Evolutionary conservation across 768 basidiomycete species (phyloP), one percentile per base, ranked within the genome.

Genomic region (Termitomyces sp.): DNA sequence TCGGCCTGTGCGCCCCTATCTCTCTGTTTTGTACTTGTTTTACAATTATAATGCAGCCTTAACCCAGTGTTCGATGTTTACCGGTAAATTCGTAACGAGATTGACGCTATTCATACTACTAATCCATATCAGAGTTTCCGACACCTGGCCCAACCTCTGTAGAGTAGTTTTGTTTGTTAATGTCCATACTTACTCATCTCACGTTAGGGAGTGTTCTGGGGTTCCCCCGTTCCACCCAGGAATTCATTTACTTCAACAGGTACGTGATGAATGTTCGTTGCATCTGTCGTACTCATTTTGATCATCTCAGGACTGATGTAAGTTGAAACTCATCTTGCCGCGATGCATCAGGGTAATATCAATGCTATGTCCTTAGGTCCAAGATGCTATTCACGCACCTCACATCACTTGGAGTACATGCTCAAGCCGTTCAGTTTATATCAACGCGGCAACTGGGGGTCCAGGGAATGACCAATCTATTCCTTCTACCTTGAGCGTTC

Each of bases 371-470:
- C 31, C 40, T 15, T 38, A 78, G 74, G 77, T 79, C 9, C 79
- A 81, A 74, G 72, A 77, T 60, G 77, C 77, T 8, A 86, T 90
- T 38, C 88, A 89, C 60, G 88, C 88, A 7, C 88, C 89, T 5
- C 76, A 85, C 65, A 81, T 83, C 34, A 66, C 72, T 20, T 90
- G 88, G 88, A 57, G 67, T 7, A 76, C 80, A 53, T 90, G 89
- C 67, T 74, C 83, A 4, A 68, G 80, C 63, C 60, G 73, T 43
- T 62, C 78, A 38, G 87, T 88, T 9, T 88, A 87, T 67, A 76
- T 83, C 36, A 66, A 84, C 36, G 76, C 79, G 2, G 60, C 62
- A 11, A 74, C 73, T 50, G 76, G 76, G 10, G 68, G 66, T 14
- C 66, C 63, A 29, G 77, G 79, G 15, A 68, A 68, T n/a, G 88